A percentile compares a stretch with the other conserved stretches of the same genome.
Conservation (phyloP, 371 early-diverging fungal genomes). For the Lichtheimia ornata region DNA sequence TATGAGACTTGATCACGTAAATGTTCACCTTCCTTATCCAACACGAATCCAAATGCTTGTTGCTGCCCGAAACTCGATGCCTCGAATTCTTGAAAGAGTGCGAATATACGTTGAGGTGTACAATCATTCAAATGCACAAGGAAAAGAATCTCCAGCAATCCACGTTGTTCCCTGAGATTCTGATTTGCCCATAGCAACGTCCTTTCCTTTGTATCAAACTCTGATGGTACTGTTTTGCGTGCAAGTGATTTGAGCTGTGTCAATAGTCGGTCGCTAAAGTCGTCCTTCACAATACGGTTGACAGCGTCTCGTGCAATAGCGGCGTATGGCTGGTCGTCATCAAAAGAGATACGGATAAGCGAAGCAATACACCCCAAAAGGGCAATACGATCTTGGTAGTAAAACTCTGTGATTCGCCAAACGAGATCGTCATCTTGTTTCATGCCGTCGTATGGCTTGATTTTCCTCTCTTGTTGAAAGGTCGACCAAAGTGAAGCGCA, state of each 20-base stretch:
- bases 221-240: slow-evolving; percentile 23
- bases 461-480: slow-evolving; percentile 16
- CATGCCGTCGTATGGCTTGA: slow-evolving; percentile 7
- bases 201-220: slow-evolving; percentile 12
- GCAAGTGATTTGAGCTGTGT: slow-evolving; percentile 27
- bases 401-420: slow-evolving; percentile 25
- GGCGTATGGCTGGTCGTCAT: slow-evolving; percentile 28
- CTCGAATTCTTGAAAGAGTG: slow-evolving; percentile 42
- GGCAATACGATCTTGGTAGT: slow-evolving; percentile 40
- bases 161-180: slow-evolving; percentile 39
- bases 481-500: slow-evolving; percentile 38
- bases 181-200: slow-evolving; percentile 38
- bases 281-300: slow-evolving; percentile 15
- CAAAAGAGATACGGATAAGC: slow-evolving; percentile 31
- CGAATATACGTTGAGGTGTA: slow-evolving; percentile 19
- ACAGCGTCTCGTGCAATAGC: slow-evolving; percentile 27
- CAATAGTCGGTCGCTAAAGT: slow-evolving; percentile 31
- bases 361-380: slow-evolving; percentile 41
- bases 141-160: slow-evolving; percentile 40
- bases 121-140: slow-evolving; percentile 20
- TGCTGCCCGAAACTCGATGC: slow-evolving; percentile 34
- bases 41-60: slow-evolving; percentile 30
- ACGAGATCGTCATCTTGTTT: slow-evolving; percentile 23
- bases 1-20: slow-evolving; percentile 24
- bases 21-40: slow-evolving; percentile 31